Percentiles rank a stretch among this genome's conserved stretches.
phyloP scores from a whole-genome alignment of 2,329 filamentous ascomycete species.

The Aureobasidium sp. region DNA sequence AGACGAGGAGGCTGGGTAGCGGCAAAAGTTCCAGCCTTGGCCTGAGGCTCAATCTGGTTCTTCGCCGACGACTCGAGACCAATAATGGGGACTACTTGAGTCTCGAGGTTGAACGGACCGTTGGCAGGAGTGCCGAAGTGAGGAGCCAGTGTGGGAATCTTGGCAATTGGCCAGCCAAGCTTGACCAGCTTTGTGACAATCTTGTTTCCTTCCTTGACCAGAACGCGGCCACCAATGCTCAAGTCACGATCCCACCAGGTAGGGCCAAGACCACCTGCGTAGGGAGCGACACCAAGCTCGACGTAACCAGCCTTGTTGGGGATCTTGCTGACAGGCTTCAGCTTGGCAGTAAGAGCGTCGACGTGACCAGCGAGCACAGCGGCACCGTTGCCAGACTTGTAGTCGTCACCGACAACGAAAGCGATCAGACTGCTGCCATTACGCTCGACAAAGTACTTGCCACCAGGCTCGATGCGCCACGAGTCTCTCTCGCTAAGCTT shows the following conservation, averaged over 20 bases:
- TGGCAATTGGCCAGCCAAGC: conserved; percentile 88
- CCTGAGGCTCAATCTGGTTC: conserved; percentile 31
- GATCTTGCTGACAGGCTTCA: conserved; percentile 86
- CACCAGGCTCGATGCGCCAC: conserved; percentile 75
- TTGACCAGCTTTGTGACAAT: conserved; percentile 78
- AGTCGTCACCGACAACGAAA: conserved; percentile 73
- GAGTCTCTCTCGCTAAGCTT: conserved; percentile 72
- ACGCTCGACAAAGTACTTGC: conserved; percentile 81
- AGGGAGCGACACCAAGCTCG: conserved; percentile 86
- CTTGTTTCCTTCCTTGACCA: conserved; percentile 75
- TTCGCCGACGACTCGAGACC: conserved; percentile 65
- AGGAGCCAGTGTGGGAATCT: conserved; percentile 83
- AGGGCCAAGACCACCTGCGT: conserved; percentile 76
- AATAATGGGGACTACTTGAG: conserved; percentile 88
- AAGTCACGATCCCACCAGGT: conserved; percentile 99
- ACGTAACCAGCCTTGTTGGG: conserved; percentile 78
- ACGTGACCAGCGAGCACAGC: conserved; percentile 89
- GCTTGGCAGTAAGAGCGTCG: conserved; percentile 79
- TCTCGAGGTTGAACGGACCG: conserved; percentile 75
- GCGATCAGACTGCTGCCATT: conserved; percentile 83
- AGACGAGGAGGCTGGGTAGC: conserved; percentile 78
- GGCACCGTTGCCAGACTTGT: conserved; percentile 77
- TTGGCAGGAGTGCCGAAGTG: conserved; percentile 74
- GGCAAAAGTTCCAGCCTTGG: conserved; percentile 60
- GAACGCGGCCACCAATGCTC: conserved; percentile 79